Conservation (phyloP, 768 basidiomycete genomes). For the Candolleomyces eurysporus region DNA sequence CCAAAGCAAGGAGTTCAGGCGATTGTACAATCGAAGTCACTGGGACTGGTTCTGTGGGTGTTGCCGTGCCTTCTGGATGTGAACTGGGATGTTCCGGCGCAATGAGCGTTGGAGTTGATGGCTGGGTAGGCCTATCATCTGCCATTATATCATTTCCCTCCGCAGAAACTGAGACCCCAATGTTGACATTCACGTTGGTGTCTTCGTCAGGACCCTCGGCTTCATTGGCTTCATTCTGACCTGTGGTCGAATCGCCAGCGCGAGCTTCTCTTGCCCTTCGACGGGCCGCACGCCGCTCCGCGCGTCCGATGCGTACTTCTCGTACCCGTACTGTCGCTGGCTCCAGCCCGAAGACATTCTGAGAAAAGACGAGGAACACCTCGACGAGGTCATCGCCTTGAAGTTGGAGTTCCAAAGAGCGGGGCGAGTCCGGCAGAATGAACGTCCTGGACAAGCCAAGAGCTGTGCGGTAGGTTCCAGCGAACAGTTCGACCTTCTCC, state of each 20-base stretch:
- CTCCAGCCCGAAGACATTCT: constrained; percentile 90
- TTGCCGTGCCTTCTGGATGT: constrained; percentile 24
- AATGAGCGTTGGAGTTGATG: constrained; percentile 38
- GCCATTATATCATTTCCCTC: constrained; percentile 32
- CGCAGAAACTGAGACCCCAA: constrained; percentile 56
- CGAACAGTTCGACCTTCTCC: constrained; percentile 92
- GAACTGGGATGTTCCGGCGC: constrained; percentile 43
- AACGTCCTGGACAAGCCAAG: constrained; percentile 90
- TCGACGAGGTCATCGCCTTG: constrained; percentile 93
- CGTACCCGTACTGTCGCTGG: constrained; percentile 93
- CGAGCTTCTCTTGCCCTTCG: constrained; percentile 72
- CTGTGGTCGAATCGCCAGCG: constrained; percentile 43
- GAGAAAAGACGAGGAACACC: constrained; percentile 86
- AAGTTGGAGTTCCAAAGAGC: constrained; percentile 81
- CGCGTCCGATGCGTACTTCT: constrained; percentile 87
- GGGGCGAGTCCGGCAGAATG: constrained; percentile 87
- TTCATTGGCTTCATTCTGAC: constrained; percentile 47
- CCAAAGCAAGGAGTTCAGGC: constrained; percentile 68
- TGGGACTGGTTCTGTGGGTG: constrained; percentile 32
- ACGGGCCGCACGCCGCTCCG: constrained; percentile 81
- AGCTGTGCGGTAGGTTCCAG: constrained; percentile 87
- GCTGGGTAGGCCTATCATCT: constrained; percentile 30
- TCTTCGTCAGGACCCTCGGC: constrained; percentile 48
- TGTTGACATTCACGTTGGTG: constrained; percentile 57
- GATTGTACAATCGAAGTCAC: constrained; percentile 39